phyloP scores from a whole-genome alignment of 1,139 yeast species.

The Candida tropicalis region DNA sequence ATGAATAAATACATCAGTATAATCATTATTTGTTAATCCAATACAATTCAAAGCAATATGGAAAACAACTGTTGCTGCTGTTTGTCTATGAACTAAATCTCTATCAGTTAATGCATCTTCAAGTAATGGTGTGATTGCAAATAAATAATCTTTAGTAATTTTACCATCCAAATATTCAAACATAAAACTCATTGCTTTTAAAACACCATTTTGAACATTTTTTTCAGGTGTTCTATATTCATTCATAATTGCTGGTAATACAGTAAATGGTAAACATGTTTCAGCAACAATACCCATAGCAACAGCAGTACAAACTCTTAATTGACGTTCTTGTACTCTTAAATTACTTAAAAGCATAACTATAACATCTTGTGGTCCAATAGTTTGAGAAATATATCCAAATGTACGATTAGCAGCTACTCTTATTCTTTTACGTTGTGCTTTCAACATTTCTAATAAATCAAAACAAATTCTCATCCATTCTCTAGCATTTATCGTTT shows the following conservation, averaged over 20 bases:
- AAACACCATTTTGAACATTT: constrained; percentile 93
- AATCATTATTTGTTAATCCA: constrained; percentile 77
- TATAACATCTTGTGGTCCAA: constrained; percentile 95
- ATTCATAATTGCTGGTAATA: constrained; percentile 94
- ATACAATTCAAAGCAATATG: constrained; percentile 80
- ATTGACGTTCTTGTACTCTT: constrained; percentile 92
- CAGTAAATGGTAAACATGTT: constrained; percentile 90
- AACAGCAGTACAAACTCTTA: constrained; percentile 96
- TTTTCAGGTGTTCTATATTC: constrained; percentile 92
- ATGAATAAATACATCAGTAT: constrained; percentile 63
- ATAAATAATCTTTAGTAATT: constrained; percentile 79
- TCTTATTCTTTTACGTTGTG: constrained; percentile 77
- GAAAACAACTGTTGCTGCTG: constrained; percentile 86
- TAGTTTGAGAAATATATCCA: constrained; percentile 87
- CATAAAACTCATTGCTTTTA: constrained; percentile 90
- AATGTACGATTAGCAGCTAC: constrained; percentile 88
- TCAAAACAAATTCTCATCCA: constrained; percentile 98
- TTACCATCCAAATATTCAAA: constrained; percentile 86
- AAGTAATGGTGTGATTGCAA: constrained; percentile 75
- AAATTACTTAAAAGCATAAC: constrained; percentile 83
- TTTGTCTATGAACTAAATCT: constrained; percentile 92
- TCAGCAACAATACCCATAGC: constrained; percentile 98
- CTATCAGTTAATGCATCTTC: constrained; percentile 93
- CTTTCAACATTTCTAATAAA: constrained; percentile 83
- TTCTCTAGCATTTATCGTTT: constrained; percentile 85